phyloP scores from a whole-genome alignment of 805 yeast genomes.

The Suhomyces sp. region DNA sequence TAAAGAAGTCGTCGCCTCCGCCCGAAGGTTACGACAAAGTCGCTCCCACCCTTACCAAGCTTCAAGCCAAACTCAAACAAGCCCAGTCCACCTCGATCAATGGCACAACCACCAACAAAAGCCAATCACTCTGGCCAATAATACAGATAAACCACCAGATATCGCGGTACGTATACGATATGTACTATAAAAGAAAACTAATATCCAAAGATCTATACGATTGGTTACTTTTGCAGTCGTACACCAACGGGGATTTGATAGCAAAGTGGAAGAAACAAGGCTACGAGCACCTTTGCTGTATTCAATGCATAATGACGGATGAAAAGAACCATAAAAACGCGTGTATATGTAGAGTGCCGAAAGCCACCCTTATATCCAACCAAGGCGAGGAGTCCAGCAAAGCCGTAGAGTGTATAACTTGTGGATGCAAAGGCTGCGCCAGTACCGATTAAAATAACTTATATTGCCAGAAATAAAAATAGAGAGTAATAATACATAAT shows the following conservation, averaged over 20 bases:
- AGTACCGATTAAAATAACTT: slow-evolving; percentile 52
- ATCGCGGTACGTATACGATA: slow-evolving; percentile 69
- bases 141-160: slow-evolving; percentile 69
- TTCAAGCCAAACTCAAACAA: slow-evolving; percentile 55
- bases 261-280: slow-evolving; percentile 85
- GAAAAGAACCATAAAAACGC: slow-evolving; percentile 61
- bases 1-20: slow-evolving; percentile 30
- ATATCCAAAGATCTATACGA: slow-evolving; percentile 67
- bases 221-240: slow-evolving; percentile 65
- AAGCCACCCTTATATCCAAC: slow-evolving; percentile 42
- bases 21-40: slow-evolving; percentile 76
- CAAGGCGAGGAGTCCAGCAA: slow-evolving; percentile 18
- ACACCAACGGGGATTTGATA: slow-evolving; percentile 66
- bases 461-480: slow-evolving; percentile 1
- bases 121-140: slow-evolving; percentile 68
- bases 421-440: slow-evolving; percentile 86
- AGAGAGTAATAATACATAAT: slow-evolving; percentile 8
- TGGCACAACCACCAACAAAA: slow-evolving; percentile 44
- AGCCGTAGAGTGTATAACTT: slow-evolving; percentile 59
- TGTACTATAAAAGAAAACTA: slow-evolving; percentile 67
- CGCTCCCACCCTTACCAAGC: slow-evolving; percentile 61
- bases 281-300: slow-evolving; percentile 81
- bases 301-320: slow-evolving; percentile 64
- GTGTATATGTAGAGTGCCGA: slow-evolving; percentile 86
- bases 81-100: slow-evolving; percentile 34